Base-by-base conservation (phyloP, 176 grass and related monocot genomes). In the Avena atlantica region DNA sequence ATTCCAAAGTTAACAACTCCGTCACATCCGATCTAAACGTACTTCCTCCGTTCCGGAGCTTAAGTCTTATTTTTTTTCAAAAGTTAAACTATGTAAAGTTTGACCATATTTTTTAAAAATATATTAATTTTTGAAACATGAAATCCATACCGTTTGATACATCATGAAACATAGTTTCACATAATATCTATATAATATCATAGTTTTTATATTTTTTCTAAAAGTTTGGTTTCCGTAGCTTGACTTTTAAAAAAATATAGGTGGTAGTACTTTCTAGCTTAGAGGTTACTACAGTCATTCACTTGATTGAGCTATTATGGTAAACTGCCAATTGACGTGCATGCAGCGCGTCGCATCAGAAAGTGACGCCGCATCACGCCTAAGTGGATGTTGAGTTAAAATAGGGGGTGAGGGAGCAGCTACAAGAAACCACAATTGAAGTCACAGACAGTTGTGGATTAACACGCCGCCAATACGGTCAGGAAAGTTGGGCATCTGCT, bases 401-500 rank as follows among this genome's bases (percentile, higher is more conserved):
- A 75, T 42, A 76, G 4, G 16, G 12, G 45, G 71, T 25, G 71
- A 74, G 50, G 59, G 69, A 59, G 71, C 59, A 70, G 61, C 59
- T 60, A 76, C 16, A 76, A 75, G 36, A 74, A 5, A 40, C 27
- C 7, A 6, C 74, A 80, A 91, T 81, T 80, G 68, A 68, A 91
- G 89, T 81, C 76, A 70, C 50, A 44, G 31, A 61, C 86, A 60
- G 68, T 53, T 76, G 76, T 70, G 85, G 86, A 91, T 91, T 91
- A 91, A 88, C 86, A 88, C 78, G 85, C 86, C 81, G 89, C 86
- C 51, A 91, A 76, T 91, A 68, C 67, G 85, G 89, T 76, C 89
- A 81, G 85, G 81, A 15, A 91, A 88, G 89, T 70, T 76, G 81
- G 80, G 81, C 85, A 79, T 88, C 85, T 88, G 76, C 76, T 52